Percentiles rank a stretch among this genome's conserved stretches.
phyloP scores from a whole-genome alignment of 805 yeast species.

The Barnettozyma siamensis region DNA sequence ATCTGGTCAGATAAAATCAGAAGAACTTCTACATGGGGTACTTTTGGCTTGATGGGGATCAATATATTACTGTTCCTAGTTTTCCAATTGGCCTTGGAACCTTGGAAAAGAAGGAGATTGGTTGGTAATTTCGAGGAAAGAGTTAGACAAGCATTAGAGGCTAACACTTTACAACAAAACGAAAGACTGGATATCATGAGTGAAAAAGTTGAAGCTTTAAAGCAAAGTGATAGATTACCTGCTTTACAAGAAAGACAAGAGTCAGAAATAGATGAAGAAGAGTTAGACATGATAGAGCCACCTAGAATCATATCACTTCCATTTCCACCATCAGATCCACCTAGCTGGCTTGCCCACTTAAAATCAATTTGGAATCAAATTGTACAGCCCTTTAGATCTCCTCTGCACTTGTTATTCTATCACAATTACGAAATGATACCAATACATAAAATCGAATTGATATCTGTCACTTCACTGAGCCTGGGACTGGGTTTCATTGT shows the following conservation, averaged over 20 bases:
- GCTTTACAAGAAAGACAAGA: conserved; percentile 14
- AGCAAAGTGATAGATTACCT: conserved; percentile 17
- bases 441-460: conserved; percentile 3
- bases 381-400: conserved; percentile 9
- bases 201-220: conserved; percentile 20
- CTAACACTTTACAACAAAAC: conserved; percentile 26
- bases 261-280: conserved; percentile 19
- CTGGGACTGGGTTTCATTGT: conserved; percentile 7
- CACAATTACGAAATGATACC: not conserved
- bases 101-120: conserved; percentile 82
- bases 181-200: conserved; percentile 25
- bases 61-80: conserved; percentile 72
- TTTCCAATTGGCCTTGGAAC: conserved; percentile 86
- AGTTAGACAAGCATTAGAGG: conserved; percentile 51
- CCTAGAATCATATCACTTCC: conserved; percentile 18
- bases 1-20: conserved; percentile 97
- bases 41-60: conserved; percentile 82
- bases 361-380: not conserved
- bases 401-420: conserved; percentile 13
- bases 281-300: conserved; percentile 12
- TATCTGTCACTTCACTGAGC: conserved; percentile 5
- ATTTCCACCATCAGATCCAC: conserved; percentile 1
- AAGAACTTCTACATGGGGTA: conserved; percentile 95
- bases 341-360: not conserved
- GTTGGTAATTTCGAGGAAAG: conserved; percentile 81